phyloP scores from a whole-genome alignment of 2,329 filamentous ascomycete genomes.

The Xylariaceae sp. region DNA sequence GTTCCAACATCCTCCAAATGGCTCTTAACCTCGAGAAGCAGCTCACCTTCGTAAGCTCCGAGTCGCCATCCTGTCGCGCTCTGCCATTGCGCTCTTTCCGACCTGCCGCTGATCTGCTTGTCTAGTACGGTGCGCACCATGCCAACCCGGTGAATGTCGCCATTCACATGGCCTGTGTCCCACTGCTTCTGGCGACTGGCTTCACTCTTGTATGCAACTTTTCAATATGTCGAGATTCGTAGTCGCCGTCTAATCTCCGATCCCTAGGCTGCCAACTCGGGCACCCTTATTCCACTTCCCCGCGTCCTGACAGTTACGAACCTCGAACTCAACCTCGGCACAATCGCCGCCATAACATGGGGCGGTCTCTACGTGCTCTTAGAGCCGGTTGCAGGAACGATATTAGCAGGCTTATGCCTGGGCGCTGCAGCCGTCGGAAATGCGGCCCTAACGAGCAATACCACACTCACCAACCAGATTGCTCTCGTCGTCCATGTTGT shows the following conservation, averaged over 20 bases:
- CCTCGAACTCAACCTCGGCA: constrained; percentile 61
- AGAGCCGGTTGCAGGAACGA: constrained; percentile 83
- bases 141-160: constrained; percentile 69
- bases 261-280: constrained; percentile 38
- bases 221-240: constrained; percentile 1
- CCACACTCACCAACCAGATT: constrained; percentile 45
- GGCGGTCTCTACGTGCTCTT: constrained; percentile 80
- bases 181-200: constrained; percentile 64
- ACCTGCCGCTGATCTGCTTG: constrained; percentile 11
- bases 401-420: constrained; percentile 71
- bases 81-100: neutral
- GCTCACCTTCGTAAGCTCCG: constrained; percentile 65
- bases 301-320: constrained; percentile 63
- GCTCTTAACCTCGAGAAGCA: constrained; percentile 76
- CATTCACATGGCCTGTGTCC: constrained; percentile 77
- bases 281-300: constrained; percentile 59
- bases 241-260: constrained; percentile 19
- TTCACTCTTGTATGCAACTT: constrained; percentile 61
- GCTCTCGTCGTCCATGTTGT: constrained; percentile 65
- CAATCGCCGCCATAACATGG: constrained; percentile 62
- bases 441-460: constrained; percentile 58
- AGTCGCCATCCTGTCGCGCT: neutral
- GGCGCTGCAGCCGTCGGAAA: constrained; percentile 70
- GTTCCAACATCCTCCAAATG: constrained; percentile 37
- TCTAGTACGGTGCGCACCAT: constrained; percentile 82